These are phyloP conservation scores for Phytophthora ramorum DNA, from an alignment of 352 stramenopile species.

Conservation along the genomic window DNA sequence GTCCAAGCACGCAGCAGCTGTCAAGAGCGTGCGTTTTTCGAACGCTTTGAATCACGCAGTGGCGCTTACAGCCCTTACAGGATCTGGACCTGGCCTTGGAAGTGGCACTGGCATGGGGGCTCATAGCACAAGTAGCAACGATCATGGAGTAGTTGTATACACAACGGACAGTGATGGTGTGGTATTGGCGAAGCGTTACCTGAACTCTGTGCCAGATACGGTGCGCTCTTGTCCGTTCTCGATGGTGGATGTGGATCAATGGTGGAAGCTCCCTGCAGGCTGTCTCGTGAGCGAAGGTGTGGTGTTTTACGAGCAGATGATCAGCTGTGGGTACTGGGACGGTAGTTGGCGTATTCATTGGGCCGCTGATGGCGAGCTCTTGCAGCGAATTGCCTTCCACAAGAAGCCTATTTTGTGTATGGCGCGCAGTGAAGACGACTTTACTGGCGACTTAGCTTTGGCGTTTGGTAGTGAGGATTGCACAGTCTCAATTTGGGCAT, in stretches of 20 bases:
- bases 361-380: slow-evolving; percentile 83
- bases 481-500: slow-evolving; percentile 85
- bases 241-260: slow-evolving; percentile 86
- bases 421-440: slow-evolving; percentile 85
- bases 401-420: slow-evolving; percentile 90
- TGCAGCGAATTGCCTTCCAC: slow-evolving; percentile 89
- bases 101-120: slow-evolving; percentile 80
- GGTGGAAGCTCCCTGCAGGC: slow-evolving; percentile 82
- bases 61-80: slow-evolving; percentile 51
- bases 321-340: slow-evolving; percentile 90
- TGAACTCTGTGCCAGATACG: slow-evolving; percentile 76
- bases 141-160: slow-evolving; percentile 80
- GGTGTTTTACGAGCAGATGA: slow-evolving; percentile 91
- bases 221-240: slow-evolving; percentile 76
- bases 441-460: slow-evolving; percentile 84
- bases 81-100: slow-evolving; percentile 55
- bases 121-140: slow-evolving; percentile 60
- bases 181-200: slow-evolving; percentile 79
- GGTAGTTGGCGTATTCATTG: slow-evolving; percentile 90
- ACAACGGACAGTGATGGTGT: slow-evolving; percentile 79
- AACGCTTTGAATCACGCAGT: slow-evolving; percentile 73
- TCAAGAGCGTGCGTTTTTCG: slow-evolving; percentile 83
- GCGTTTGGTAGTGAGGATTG: slow-evolving; percentile 89
- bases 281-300: slow-evolving; percentile 81
- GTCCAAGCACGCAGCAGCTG: slow-evolving; percentile 70